These are phyloP conservation scores for Collybia mongolica DNA, from an alignment of 768 basidiomycete genomes.

Conservation along the genomic window DNA sequence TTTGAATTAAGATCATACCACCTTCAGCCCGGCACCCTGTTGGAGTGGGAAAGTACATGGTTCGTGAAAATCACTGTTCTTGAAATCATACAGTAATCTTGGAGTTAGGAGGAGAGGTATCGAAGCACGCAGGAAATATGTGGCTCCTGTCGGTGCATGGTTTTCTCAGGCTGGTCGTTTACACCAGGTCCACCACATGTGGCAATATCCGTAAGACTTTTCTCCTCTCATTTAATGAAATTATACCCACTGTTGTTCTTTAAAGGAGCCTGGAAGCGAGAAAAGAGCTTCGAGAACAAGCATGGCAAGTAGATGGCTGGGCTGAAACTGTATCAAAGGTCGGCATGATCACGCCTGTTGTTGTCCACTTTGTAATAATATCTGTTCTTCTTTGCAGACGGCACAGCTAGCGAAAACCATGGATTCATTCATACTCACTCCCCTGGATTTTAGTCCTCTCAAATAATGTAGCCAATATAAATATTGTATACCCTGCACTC, in stretches of 20 bases:
- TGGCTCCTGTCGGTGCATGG: slow-evolving; percentile 89
- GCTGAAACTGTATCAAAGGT: slow-evolving; percentile 92
- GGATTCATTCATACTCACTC: slow-evolving; percentile 82
- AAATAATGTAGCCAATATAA: slow-evolving; percentile 43
- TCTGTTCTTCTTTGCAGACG: slow-evolving; percentile 52
- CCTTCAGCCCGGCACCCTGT: slow-evolving; percentile 81
- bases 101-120: slow-evolving; percentile 81
- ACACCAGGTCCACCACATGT: slow-evolving; percentile 92
- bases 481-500: not conserved
- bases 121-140: slow-evolving; percentile 86
- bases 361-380: not conserved
- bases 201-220: slow-evolving; percentile 86
- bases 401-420: slow-evolving; percentile 82
- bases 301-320: slow-evolving; percentile 96
- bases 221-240: slow-evolving; percentile 8
- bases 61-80: slow-evolving; percentile 27
- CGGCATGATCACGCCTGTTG: slow-evolving; percentile 12
- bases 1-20: slow-evolving; percentile 93
- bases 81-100: slow-evolving; percentile 6
- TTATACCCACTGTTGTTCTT: slow-evolving; percentile 8
- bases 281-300: slow-evolving; percentile 83
- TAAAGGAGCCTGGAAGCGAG: slow-evolving; percentile 78
- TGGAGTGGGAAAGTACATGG: slow-evolving; percentile 97
- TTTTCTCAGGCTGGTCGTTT: slow-evolving; percentile 85
- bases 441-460: slow-evolving; percentile 82